Base-by-base conservation (phyloP, 352 stramenopile species). In the Phytophthora fragariaefolia region DNA sequence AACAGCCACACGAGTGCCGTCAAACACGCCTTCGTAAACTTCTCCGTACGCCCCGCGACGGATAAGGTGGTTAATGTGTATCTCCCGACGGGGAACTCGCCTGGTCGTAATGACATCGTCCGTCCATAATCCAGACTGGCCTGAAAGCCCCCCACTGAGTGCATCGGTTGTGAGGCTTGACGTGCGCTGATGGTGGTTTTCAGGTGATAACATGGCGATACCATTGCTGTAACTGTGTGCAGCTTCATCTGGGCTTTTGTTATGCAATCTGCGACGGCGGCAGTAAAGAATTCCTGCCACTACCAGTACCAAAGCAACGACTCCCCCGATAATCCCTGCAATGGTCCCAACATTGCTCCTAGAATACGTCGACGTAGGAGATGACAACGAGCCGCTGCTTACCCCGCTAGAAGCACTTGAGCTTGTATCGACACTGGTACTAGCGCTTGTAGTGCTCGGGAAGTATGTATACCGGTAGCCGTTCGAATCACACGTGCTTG, bases 31-130 rank as follows among this genome's bases (percentile, higher is more conserved):
- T 3, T 69, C 30, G 54, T 82, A 79, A 6, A 87, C 75, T 48
- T 74, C 49, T 3, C 79, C 79, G 57, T 70, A 87, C 13, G 76
- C 79, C 12, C 76, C 79, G 4, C 63, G 32, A 24, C 62, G 69
- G 45, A 79, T 34, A 23, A 40, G 66, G 53, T 67, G 13, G 3
- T 52, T 17, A 1, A 49, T 30, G 0, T 54, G 8, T 4, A 79
- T 18, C 15, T 69, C 49, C 10, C 72, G 62, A 23, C 68, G 22
- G 12, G 72, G 72, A 3, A 77, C 42, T 2, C 68, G 54, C 13
- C 65, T 58, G 7, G 64, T 58, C 9, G 69, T 53, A 53, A 79
- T 63, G 18, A 63, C 53, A 36, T 65, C 52, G 40, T 79, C 71
- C 12, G 58, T 55, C 71, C 58, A 72, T 10, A 51, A 20, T 1